Evolutionary conservation across 129 eudicot genomes (phyloP), one percentile per base, ranked within the genome.

Genomic region (Flaveria bidentis): DNA sequence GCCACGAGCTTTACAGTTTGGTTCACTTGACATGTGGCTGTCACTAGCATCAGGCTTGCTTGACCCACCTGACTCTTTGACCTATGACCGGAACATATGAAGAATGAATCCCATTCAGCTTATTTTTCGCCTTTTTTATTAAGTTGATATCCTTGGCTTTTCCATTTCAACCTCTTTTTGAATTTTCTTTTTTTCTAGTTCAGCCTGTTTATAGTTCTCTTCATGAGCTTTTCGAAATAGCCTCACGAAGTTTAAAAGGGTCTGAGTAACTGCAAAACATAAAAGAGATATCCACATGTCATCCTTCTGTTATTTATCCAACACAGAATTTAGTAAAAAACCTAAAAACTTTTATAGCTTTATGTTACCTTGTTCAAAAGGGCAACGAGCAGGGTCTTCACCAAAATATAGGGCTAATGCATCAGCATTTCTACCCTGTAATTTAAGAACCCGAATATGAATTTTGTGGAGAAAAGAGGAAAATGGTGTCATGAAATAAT

Each of bases 351-450:
- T 62, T 62, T 30, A 63, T 63, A 6, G 45, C 14, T 63, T 30
- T 63, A 36, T 36, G 25, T 39, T 66, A 94, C 99, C 99, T 94
- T 94, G 99, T 78, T 94, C 99, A 36, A 94, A 93, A 25, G 98
- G 98, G 84, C 93, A 91, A 7, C 96, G 93, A 18, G 91, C 87
- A 75, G 97, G 98, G 73, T 93, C 97, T 83, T 93, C 98, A 16
- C 97, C 97, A 76, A 93, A 93, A 91, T 93, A 93, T 47, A 90
- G 80, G 69, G 93, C 98, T 64, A 93, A 81, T 49, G 96, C 98
- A 83, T 93, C 98, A 57, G 98, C 96, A 81, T 88, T 93, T 88
- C 91, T 90, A 79, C 97, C 98, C 98, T 93, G 96, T 55, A 67
- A 36, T n/a, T 39, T 2, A 66, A 28, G 69, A 64, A 33, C 46